Percentiles rank a stretch among this genome's conserved stretches.
phyloP scores from a whole-genome alignment of 1,284 basidiomycete genomes.

The Apiotrichum mycotoxinovorans region DNA sequence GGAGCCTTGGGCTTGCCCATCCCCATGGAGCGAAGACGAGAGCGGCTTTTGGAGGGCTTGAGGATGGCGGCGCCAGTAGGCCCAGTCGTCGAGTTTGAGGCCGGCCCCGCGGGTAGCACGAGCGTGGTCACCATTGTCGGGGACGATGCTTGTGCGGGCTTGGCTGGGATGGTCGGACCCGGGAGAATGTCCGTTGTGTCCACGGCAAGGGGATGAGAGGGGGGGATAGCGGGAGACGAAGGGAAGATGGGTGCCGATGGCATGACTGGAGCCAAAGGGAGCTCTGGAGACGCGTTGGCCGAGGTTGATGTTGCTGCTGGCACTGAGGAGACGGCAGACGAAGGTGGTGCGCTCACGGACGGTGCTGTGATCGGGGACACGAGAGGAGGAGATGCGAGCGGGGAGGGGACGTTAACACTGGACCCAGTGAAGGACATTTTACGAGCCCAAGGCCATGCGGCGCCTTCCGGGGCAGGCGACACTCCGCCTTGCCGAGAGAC shows the following conservation, averaged over 20 bases:
- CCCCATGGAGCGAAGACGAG: slow-evolving; percentile 3
- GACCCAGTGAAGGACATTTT: not conserved
- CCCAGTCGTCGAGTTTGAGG: not conserved
- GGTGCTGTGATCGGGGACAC: not conserved
- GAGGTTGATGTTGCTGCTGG: not conserved
- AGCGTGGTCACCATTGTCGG: not conserved
- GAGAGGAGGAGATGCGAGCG: not conserved
- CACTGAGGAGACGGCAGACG: not conserved
- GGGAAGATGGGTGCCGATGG: not conserved
- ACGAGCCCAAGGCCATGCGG: not conserved
- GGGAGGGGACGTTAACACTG: not conserved
- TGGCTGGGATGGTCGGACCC: too few species aligned
- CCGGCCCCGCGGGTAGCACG: not conserved
- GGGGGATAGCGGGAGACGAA: not conserved
- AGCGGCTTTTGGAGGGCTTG: slow-evolving; percentile 4
- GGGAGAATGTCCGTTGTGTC: not conserved
- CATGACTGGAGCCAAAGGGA: not conserved
- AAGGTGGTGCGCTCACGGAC: not conserved
- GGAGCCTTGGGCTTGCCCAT: not conserved
- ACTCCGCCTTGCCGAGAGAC: not conserved
- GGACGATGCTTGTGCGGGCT: not conserved
- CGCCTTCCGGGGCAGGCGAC: not conserved
- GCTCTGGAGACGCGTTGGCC: not conserved
- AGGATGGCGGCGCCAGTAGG: not conserved
- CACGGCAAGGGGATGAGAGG: not conserved